Percentiles rank a stretch among this genome's conserved stretches.
These are phyloP conservation scores for Lithocarpus polystachyus DNA, from an alignment of 306 rosid species.

Conservation along the genomic window DNA sequence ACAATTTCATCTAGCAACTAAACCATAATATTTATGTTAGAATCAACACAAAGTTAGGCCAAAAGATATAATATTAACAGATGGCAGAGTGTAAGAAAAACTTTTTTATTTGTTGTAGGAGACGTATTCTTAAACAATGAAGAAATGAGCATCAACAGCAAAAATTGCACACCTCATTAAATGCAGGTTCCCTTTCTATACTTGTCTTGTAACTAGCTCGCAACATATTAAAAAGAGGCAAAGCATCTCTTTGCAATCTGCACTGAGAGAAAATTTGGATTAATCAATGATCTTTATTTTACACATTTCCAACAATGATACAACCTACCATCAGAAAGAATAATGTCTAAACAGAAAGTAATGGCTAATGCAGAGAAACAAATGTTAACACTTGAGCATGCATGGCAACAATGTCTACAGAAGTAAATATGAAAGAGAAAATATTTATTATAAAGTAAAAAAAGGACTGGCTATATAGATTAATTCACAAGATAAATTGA, in stretches of 20 bases:
- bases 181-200: no score
- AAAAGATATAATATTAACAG: background rate
- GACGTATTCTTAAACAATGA: no score
- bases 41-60: conserved; percentile 13
- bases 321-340: background rate
- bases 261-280: background rate
- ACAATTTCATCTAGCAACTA: conserved; percentile 90
- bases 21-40: conserved; percentile 43
- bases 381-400: background rate
- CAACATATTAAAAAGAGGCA: no score
- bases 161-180: no score
- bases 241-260: background rate
- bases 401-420: background rate
- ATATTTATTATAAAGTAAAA: background rate
- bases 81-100: background rate
- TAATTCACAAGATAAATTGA: no score
- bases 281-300: background rate
- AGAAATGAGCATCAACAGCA: no score
- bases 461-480: background rate
- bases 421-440: background rate
- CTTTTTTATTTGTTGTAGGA: no score
- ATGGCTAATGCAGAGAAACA: background rate
- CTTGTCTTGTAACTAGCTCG: no score
- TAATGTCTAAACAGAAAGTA: background rate
- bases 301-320: background rate